Conservation (phyloP, 306 rosid species). For the Urtica urens region DNA sequence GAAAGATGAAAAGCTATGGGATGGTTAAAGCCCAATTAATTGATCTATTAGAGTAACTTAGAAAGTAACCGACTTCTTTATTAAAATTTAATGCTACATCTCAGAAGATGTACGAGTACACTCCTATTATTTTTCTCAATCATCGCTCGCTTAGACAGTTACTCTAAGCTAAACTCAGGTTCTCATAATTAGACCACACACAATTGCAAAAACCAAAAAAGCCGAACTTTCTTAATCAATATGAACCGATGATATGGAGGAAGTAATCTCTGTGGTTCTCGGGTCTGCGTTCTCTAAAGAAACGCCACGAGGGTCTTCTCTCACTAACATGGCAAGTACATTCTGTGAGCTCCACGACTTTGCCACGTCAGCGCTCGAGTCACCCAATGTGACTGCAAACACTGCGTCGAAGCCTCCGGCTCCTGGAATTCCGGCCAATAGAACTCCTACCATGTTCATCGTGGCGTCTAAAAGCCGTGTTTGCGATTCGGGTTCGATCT, state of each 20-base stretch:
- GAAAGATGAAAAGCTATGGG: no score
- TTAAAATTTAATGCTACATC: no score
- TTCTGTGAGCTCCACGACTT: slow-evolving; percentile 48
- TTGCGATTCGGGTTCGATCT: slow-evolving; percentile 95
- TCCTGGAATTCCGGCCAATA: slow-evolving; percentile 97
- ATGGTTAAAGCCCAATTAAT: no score
- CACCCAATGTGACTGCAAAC: slow-evolving; percentile 75
- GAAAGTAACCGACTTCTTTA: no score
- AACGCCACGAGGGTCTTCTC: slow-evolving; percentile 89
- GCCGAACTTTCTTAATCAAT: slow-evolving; percentile 27
- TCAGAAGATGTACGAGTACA: no score
- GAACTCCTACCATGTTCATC: slow-evolving; percentile 82
- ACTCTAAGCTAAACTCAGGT: not conserved
- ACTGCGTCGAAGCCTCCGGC: slow-evolving; percentile 98
- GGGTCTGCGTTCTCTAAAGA: slow-evolving; percentile 74
- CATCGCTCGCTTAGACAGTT: not conserved
- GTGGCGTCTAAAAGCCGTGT: slow-evolving; percentile 74
- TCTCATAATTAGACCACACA: not conserved
- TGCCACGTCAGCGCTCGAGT: slow-evolving; percentile 39
- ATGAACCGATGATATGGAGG: slow-evolving; percentile 57
- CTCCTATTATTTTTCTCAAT: no score
- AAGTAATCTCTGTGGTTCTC: slow-evolving; percentile 52
- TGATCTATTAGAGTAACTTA: no score
- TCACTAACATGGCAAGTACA: slow-evolving; percentile 79
- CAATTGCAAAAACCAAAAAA: slow-evolving; percentile 3